phyloP scores from a whole-genome alignment of 352 stramenopile genomes.

The Phytophthora boehmeriae region DNA sequence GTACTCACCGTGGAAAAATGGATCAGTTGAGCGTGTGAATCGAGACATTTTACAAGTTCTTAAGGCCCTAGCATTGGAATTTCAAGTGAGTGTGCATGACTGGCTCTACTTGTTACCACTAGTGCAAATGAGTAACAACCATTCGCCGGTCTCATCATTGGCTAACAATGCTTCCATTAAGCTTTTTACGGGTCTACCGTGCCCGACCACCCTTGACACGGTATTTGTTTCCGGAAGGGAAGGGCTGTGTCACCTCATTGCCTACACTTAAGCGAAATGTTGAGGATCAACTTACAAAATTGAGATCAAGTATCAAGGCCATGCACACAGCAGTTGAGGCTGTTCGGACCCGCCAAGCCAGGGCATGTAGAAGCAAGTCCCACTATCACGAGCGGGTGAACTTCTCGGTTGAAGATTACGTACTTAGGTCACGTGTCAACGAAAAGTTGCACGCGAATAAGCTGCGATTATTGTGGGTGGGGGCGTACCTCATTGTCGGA shows the following conservation, averaged over 20 bases:
- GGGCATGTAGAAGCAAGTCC: background rate
- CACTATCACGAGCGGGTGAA: constrained; percentile 10
- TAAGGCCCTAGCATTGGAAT: constrained; percentile 7
- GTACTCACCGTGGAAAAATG: constrained; percentile 11
- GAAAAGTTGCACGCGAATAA: constrained; percentile 36
- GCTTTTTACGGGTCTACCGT: constrained; percentile 9
- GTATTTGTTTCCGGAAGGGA: constrained; percentile 9
- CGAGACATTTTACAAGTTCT: constrained; percentile 7
- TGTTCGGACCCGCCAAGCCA: constrained; percentile 4
- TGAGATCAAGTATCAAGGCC: background rate
- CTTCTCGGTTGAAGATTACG: constrained; percentile 33
- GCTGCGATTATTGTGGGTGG: constrained; percentile 36
- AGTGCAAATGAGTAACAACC: constrained; percentile 5
- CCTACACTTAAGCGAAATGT: background rate
- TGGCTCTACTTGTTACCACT: constrained; percentile 4
- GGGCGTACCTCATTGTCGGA: constrained; percentile 28
- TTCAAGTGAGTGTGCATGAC: constrained; percentile 5
- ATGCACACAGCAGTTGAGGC: constrained; percentile 22
- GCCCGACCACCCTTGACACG: constrained; percentile 1
- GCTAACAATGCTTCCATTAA: constrained; percentile 7
- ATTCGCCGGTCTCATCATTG: constrained; percentile 5
- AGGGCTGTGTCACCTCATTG: constrained; percentile 3
- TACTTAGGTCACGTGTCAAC: constrained; percentile 31
- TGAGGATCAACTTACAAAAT: background rate
- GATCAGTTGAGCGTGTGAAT: constrained; percentile 4